Evolutionary conservation across 257 asterid species (phyloP).

Genomic region (Datura wrightii): DNA sequence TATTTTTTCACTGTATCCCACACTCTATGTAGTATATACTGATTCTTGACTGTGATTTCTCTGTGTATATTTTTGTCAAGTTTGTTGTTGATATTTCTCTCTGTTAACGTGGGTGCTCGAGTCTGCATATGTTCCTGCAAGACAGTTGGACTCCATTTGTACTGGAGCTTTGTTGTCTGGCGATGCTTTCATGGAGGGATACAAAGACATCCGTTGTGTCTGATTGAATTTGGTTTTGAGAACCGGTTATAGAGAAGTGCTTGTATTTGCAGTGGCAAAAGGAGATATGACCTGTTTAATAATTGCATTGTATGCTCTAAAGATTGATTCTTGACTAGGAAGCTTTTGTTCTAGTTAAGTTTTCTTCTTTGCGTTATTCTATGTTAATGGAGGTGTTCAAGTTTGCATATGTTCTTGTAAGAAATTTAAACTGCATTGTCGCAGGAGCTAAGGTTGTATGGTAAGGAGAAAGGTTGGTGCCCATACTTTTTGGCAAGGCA

Average conservation of each 20-base stretch:
- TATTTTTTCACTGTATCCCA: not conserved
- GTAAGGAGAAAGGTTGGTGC: conserved; percentile 94
- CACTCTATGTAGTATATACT: not conserved
- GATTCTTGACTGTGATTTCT: conserved; percentile 6
- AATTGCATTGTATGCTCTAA: not conserved
- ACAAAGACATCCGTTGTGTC: not conserved
- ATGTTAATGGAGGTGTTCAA: not conserved
- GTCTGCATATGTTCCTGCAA: not conserved
- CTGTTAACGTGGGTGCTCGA: not conserved
- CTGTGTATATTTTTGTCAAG: not conserved
- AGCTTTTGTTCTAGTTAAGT: no score
- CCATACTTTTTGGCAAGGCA: conserved; percentile 90
- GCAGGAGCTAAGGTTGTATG: conserved; percentile 82
- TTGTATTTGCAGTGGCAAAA: not conserved
- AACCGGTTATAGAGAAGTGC: not conserved
- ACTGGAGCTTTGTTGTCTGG: not conserved
- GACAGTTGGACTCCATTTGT: not conserved
- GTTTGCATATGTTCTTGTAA: not conserved
- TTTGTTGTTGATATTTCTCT: not conserved
- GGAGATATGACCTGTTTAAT: not conserved
- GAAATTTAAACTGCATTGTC: conserved; percentile 4
- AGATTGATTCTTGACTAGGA: conserved; percentile 2
- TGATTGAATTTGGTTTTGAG: not conserved
- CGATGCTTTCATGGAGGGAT: not conserved
- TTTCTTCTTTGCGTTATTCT: not conserved